Evolutionary conservation across 2,329 filamentous ascomycete species (phyloP).

Genomic region (Fusarium scirpi): DNA sequence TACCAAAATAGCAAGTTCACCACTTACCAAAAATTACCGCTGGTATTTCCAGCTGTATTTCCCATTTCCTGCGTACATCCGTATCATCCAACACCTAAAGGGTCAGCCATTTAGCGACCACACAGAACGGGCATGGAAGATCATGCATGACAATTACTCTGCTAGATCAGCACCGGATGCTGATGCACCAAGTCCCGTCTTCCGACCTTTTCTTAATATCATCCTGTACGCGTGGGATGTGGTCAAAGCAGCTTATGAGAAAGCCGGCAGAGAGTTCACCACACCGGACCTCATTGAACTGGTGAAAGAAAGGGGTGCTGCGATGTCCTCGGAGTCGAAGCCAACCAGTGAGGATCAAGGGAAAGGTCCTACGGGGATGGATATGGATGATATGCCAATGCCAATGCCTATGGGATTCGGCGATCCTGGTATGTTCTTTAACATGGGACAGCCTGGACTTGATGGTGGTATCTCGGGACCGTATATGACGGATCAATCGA

Average conservation of each 20-base stretch:
- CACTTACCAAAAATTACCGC: constrained; percentile 49
- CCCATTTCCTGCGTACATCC: constrained; percentile 56
- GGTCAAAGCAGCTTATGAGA: neutral
- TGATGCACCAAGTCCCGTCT: neutral
- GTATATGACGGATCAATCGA: fast-evolving
- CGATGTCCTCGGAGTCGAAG: neutral
- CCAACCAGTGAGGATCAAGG: fast-evolving
- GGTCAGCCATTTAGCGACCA: neutral
- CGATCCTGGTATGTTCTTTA: neutral
- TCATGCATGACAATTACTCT: constrained; percentile 10
- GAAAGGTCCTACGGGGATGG: neutral
- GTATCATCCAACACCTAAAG: constrained; percentile 53
- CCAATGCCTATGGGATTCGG: neutral
- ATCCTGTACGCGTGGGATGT: neutral
- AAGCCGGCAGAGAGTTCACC: neutral
- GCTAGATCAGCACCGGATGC: neutral
- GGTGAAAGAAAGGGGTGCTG: neutral
- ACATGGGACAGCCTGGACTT: neutral
- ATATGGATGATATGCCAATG: neutral
- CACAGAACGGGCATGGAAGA: neutral
- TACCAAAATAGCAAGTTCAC: constrained; percentile 49
- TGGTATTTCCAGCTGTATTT: constrained; percentile 56
- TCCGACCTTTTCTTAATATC: constrained; percentile 7
- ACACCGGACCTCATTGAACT: neutral
- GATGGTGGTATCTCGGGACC: neutral